Evolutionary conservation across 768 basidiomycete genomes (phyloP).

Genomic region (Leccinum aurantiacum): DNA sequence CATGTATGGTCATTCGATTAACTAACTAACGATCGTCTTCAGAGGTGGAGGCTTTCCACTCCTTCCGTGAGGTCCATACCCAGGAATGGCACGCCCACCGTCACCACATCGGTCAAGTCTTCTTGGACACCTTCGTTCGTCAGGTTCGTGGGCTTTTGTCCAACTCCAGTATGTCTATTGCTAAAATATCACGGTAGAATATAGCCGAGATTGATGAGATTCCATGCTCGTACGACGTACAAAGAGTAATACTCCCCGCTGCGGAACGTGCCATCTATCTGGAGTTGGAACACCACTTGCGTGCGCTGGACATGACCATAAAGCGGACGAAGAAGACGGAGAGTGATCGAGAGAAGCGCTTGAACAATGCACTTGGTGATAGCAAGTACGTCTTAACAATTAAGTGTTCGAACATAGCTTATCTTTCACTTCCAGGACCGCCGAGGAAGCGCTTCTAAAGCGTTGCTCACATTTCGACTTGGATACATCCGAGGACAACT

Average conservation of each 20-base stretch:
- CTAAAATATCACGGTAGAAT: slow-evolving; percentile 51
- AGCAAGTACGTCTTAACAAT: slow-evolving; percentile 56
- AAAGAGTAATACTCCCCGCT: slow-evolving; percentile 75
- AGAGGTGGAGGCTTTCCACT: slow-evolving; percentile 93
- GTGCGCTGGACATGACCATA: slow-evolving; percentile 83
- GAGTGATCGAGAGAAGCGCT: slow-evolving; percentile 86
- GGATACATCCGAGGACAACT: slow-evolving; percentile 52
- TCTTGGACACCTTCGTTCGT: slow-evolving; percentile 79
- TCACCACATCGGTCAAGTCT: slow-evolving; percentile 76
- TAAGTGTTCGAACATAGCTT: not conserved
- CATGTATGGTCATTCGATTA: not conserved
- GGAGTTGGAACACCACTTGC: slow-evolving; percentile 90
- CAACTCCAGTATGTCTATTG: slow-evolving; percentile 4
- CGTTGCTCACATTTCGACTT: slow-evolving; percentile 95
- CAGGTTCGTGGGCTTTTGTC: slow-evolving; percentile 52
- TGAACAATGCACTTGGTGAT: slow-evolving; percentile 84
- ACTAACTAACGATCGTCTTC: slow-evolving; percentile 22
- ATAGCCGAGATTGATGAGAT: slow-evolving; percentile 98
- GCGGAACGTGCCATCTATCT: slow-evolving; percentile 94
- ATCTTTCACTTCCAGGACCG: slow-evolving; percentile 51
- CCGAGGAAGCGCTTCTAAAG: slow-evolving; percentile 91
- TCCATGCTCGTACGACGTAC: slow-evolving; percentile 64
- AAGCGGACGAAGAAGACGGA: slow-evolving; percentile 63
- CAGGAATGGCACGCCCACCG: slow-evolving; percentile 91
- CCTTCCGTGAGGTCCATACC: slow-evolving; percentile 92